Percentiles rank a stretch among this genome's conserved stretches.
Evolutionary conservation across 1,284 basidiomycete genomes (phyloP).

Genomic region (Ustilago crameri): DNA sequence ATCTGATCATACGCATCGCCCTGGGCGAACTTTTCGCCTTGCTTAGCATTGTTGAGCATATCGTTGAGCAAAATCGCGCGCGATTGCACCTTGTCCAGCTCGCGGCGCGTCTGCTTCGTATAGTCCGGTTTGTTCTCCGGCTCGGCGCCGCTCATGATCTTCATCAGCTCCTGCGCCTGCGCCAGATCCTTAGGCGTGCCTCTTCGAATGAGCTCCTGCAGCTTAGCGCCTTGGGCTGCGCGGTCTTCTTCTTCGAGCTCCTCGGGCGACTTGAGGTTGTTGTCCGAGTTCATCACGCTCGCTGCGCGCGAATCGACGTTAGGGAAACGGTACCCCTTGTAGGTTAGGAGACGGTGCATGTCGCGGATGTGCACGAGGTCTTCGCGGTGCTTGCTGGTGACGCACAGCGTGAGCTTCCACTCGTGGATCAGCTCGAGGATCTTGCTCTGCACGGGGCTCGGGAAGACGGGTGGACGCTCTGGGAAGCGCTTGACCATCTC

Average conservation of each 20-base stretch:
- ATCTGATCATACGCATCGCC: conserved; percentile 99
- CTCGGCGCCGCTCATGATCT: conserved; percentile 91
- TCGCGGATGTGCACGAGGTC: conserved; percentile 97
- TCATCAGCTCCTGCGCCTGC: conserved; percentile 98
- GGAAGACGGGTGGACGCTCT: conserved; percentile 93
- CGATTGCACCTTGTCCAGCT: conserved; percentile 92
- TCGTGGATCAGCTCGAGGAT: conserved; percentile 92
- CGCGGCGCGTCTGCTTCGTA: conserved; percentile 84
- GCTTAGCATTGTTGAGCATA: conserved; percentile 92
- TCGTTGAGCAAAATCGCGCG: conserved; percentile 94
- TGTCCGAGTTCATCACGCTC: conserved; percentile 62
- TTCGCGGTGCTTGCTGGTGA: conserved; percentile 90
- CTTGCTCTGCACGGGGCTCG: conserved; percentile 90
- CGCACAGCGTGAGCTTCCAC: conserved; percentile 95
- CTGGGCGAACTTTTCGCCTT: conserved; percentile 72
- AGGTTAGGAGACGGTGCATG: conserved; percentile 93
- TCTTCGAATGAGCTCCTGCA: conserved; percentile 95
- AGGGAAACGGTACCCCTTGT: conserved; percentile 76
- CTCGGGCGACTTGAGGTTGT: conserved; percentile 92
- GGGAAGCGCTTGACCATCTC: conserved; percentile 98
- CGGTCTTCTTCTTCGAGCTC: conserved; percentile 97
- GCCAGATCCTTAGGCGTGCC: conserved; percentile 95
- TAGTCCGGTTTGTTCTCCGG: conserved; percentile 94
- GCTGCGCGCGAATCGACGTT: conserved; percentile 61
- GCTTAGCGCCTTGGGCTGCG: conserved; percentile 92